phyloP scores from a whole-genome alignment of 1,284 basidiomycete species.

The Puccinia hordei region DNA sequence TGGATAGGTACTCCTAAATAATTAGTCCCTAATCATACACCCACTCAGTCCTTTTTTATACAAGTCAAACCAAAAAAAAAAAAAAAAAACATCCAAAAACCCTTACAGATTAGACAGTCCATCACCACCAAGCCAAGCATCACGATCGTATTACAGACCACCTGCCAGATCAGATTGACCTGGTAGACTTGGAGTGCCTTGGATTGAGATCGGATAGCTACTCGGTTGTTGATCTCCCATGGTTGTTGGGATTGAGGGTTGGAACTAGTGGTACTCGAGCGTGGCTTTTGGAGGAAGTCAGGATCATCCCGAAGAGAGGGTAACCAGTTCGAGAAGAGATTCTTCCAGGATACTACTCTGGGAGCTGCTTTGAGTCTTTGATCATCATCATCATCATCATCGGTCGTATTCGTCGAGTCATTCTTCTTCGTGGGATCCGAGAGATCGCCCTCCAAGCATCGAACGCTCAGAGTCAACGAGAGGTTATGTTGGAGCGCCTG shows the following conservation, averaged over 20 bases:
- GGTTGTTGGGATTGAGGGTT: not conserved
- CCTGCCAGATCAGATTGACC: slow-evolving; percentile 24
- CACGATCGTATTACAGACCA: not conserved
- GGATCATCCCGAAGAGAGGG: not conserved
- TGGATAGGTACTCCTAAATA: not conserved
- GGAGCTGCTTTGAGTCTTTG: not conserved
- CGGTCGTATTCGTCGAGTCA: no score
- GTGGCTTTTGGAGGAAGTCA: not conserved
- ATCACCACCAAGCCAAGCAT: not conserved
- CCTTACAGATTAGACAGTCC: not conserved
- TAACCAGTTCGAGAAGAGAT: not conserved
- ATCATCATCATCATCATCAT: no score
- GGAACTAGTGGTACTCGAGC: not conserved
- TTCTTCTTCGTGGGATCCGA: no score
- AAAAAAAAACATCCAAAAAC: no score
- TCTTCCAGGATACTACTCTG: no score
- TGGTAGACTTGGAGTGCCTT: not conserved
- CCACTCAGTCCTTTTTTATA: no score
- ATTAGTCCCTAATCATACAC: slow-evolving; percentile 15
- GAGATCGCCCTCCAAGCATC: no score
- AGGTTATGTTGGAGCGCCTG: not conserved
- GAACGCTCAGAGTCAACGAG: not conserved
- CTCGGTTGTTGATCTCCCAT: slow-evolving; percentile 15
- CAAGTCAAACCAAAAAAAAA: no score
- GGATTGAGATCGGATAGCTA: not conserved